Evolutionary conservation across 805 yeast genomes (phyloP), one percentile per base, ranked within the genome.

Genomic region (Suhomyces sp.): DNA sequence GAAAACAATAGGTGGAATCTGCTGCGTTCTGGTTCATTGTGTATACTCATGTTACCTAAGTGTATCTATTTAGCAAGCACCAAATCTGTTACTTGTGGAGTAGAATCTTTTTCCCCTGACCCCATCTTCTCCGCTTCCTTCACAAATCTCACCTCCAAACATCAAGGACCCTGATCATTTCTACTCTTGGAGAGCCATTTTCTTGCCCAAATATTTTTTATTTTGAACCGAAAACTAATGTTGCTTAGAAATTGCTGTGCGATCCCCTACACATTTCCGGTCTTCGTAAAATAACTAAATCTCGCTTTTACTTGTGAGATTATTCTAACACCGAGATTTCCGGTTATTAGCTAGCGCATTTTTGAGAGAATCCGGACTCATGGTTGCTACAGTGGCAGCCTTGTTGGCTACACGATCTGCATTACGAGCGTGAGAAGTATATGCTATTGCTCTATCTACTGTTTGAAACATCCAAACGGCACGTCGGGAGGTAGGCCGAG

Each of bases 401-500:
- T 29, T 29, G 33, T 29, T 55, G 45, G 55, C 54, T 5, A 52
- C 48, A 26, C 50, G 51, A 35, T 48, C 36, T 45, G 17, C 38
- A 15, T 40, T 47, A 33, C 36, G n/a, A 29, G 6, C n/a, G 13
- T 29, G 33, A 8, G 10, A n/a, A 33, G 17, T 33, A 33, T 33
- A 33, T 33, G 35, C 3, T 9, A 31, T 31, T 31, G 42, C 36
- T 33, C 36, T 33, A 33, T n/a, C 36, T 33, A 9, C 17, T 33
- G 12, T 26, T 42, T 47, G 36, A 54, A 54, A 26, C 24, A 19
- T 12, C 57, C 57, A 45, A 54, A 54, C 12, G 52, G 55, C 10
- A 44, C 19, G 12, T 19, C 24, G 10, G 51, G 44, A 10, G 17
- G 13, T 17, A n/a, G 31, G 27, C 48, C 51, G 8, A 33, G 36